These are phyloP conservation scores for Capronia coronata DNA, from an alignment of 2,329 filamentous ascomycete genomes.

Conservation along the genomic window DNA sequence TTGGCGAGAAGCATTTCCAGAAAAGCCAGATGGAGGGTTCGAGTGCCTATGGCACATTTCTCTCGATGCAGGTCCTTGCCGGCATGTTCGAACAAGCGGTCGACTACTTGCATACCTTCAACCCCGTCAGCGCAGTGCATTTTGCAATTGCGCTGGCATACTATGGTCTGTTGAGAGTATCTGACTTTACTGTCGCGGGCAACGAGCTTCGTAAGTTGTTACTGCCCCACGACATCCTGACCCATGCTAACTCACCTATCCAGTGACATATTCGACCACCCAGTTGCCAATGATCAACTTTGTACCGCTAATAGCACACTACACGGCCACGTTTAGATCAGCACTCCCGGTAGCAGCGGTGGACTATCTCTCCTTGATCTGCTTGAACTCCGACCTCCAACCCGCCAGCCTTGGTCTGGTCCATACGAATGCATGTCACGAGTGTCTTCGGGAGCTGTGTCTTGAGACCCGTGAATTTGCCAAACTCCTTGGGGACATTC, in stretches of 20 bases:
- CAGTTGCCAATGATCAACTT: slow-evolving; percentile 79
- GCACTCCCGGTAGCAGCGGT: slow-evolving; percentile 83
- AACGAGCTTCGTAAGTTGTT: slow-evolving; percentile 55
- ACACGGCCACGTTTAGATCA: slow-evolving; percentile 91
- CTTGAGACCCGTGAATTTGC: slow-evolving; percentile 97
- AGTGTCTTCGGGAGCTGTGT: slow-evolving; percentile 86
- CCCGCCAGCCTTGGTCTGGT: slow-evolving; percentile 65
- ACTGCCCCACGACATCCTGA: not conserved
- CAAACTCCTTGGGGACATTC: slow-evolving; percentile 84
- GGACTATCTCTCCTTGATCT: slow-evolving; percentile 87
- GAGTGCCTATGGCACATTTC: slow-evolving; percentile 80
- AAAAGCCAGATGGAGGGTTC: slow-evolving; percentile 71
- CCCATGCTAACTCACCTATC: not conserved
- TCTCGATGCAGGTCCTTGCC: slow-evolving; percentile 82
- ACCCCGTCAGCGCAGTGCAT: slow-evolving; percentile 89
- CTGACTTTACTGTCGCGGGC: slow-evolving; percentile 67
- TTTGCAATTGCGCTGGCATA: slow-evolving; percentile 84
- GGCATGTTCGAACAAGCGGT: slow-evolving; percentile 94
- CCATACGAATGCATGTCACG: slow-evolving; percentile 78
- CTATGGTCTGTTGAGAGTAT: slow-evolving; percentile 82
- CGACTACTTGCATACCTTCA: slow-evolving; percentile 83
- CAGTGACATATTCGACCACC: slow-evolving; percentile 50
- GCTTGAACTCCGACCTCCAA: slow-evolving; percentile 73
- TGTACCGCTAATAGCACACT: slow-evolving; percentile 85
- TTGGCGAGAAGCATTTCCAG: slow-evolving; percentile 84